These are phyloP conservation scores for Agapanthus africanus DNA, from an alignment of 106 monocot genomes.

Conservation along the genomic window DNA sequence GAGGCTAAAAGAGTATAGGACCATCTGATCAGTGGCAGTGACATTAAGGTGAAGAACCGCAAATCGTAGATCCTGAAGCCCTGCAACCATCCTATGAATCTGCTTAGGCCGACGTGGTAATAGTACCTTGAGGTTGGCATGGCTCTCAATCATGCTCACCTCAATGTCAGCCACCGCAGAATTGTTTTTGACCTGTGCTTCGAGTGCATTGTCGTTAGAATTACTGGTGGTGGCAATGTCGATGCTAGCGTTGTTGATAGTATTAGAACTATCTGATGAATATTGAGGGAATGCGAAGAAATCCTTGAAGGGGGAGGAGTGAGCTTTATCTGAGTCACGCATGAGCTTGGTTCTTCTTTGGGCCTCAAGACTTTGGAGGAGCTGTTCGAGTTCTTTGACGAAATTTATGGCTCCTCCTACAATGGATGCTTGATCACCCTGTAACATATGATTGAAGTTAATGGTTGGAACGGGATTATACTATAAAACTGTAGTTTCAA, in stretches of 20 bases:
- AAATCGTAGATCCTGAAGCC: conserved; percentile 35
- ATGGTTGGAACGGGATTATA: background rate
- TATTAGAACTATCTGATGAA: conserved; percentile 8
- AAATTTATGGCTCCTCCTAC: conserved; percentile 69
- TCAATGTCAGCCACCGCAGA: conserved; percentile 44
- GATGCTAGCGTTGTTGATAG: too few relatives aligned
- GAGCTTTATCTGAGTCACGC: background rate
- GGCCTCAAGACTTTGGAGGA: conserved; percentile 43
- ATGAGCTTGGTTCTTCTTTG: conserved; percentile 19
- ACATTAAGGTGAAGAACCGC: conserved; percentile 49
- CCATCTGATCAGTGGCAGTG: conserved; percentile 39
- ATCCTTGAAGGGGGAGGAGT: conserved; percentile 24
- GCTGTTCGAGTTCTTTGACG: conserved; percentile 61
- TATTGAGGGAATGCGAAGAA: conserved; percentile 55
- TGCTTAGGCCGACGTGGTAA: conserved; percentile 37
- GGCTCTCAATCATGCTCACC: conserved; percentile 53
- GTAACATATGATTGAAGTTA: background rate
- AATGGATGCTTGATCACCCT: conserved; percentile 71
- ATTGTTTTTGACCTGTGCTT: background rate
- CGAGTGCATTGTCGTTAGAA: conserved; percentile 1
- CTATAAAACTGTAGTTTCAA: too few relatives aligned
- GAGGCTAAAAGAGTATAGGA: conserved; percentile 58
- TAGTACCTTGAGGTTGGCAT: conserved; percentile 53
- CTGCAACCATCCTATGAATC: conserved; percentile 36
- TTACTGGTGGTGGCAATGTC: background rate